Evolutionary conservation across 2,329 filamentous ascomycete genomes (phyloP), one percentile per base, ranked within the genome.

Genomic region (Cladosporium oxysporum): DNA sequence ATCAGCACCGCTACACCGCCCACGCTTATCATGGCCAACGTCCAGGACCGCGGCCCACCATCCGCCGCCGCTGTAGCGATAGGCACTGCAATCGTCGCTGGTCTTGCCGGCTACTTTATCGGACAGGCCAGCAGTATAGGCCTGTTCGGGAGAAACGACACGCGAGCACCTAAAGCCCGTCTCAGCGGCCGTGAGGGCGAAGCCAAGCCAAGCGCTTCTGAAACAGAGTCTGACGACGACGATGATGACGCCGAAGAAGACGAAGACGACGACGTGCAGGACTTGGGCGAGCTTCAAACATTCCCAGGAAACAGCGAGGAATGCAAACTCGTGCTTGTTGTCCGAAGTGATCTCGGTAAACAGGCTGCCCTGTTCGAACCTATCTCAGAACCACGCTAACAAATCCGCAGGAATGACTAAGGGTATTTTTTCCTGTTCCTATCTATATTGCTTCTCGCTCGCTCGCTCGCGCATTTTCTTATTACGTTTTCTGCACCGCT

Each of bases 241-340:
- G 71, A 71, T 72, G 69, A 69, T 60, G 71, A 69, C 64, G 78
- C 80, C 62, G 79, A 76, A 28, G 77, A 79, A 16, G 80, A 84
- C 37, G 69, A 70, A 31, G 72, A 72, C 73, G 73, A 75, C 53
- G 74, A 76, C 50, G 70, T 69, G 53, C 72, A 81, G 77, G 69
- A 79, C 76, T 68, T 81, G 81, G 74, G 79, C 80, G 73, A 81
- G 78, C 74, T 75, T 68, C 76, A 75, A 50, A 75, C 78, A 10
- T 88, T 86, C 67, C 77, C 76, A 14, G 78, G 72, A 23, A 82
- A 78, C 55, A 84, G 82, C 28, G 93, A 97, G 79, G 93, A 97
- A 78, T 97, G 94, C 83, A 98, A 98, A 81, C 83, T 98, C 66
- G 92, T 97, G 16, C 83, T 99, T 37, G 92, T 97, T 4, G 94